phyloP scores from a whole-genome alignment of 2,329 filamentous ascomycete genomes.

The Pyrenophora seminiperda region DNA sequence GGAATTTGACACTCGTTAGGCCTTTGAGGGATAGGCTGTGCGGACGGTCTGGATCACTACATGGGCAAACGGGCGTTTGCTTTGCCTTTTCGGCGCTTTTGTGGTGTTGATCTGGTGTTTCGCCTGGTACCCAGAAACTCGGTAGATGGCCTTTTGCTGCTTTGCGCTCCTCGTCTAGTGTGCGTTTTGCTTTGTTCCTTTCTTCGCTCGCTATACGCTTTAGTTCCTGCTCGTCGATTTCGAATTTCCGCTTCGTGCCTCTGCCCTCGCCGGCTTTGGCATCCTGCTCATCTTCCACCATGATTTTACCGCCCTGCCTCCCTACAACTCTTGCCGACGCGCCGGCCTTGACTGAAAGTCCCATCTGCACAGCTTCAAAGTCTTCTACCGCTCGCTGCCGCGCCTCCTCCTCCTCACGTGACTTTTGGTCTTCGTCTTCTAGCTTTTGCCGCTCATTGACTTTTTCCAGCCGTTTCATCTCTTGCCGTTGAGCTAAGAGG shows the following conservation, averaged over 20 bases:
- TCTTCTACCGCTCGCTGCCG: constrained; percentile 72
- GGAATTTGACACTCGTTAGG: constrained; percentile 77
- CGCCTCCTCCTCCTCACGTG: constrained; percentile 70
- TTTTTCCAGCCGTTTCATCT: constrained; percentile 81
- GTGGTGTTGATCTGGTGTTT: constrained; percentile 67
- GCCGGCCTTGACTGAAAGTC: constrained; percentile 49
- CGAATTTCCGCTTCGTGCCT: constrained; percentile 75
- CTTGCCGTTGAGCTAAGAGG: constrained; percentile 87
- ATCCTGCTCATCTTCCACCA: constrained; percentile 48
- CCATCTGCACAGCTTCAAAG: constrained; percentile 85
- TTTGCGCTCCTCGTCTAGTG: constrained; percentile 72
- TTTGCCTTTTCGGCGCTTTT: constrained; percentile 59
- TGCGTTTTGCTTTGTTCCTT: constrained; percentile 69
- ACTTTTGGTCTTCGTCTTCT: constrained; percentile 66
- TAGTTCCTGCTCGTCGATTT: constrained; percentile 78
- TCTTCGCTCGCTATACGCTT: constrained; percentile 72
- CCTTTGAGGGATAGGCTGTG: constrained; percentile 80
- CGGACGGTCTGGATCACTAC: constrained; percentile 66
- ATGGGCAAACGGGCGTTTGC: constrained; percentile 74
- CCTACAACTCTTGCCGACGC: constrained; percentile 48
- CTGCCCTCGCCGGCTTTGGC: constrained; percentile 29
- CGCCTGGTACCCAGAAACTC: constrained; percentile 90
- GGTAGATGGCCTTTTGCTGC: constrained; percentile 71
- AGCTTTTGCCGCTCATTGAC: constrained; percentile 64
- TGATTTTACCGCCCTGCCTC: constrained; percentile 52